Percentiles rank a stretch among this genome's conserved stretches.
These are phyloP conservation scores for Lactarius akahatsu DNA, from an alignment of 768 basidiomycete species.

Conservation along the genomic window DNA sequence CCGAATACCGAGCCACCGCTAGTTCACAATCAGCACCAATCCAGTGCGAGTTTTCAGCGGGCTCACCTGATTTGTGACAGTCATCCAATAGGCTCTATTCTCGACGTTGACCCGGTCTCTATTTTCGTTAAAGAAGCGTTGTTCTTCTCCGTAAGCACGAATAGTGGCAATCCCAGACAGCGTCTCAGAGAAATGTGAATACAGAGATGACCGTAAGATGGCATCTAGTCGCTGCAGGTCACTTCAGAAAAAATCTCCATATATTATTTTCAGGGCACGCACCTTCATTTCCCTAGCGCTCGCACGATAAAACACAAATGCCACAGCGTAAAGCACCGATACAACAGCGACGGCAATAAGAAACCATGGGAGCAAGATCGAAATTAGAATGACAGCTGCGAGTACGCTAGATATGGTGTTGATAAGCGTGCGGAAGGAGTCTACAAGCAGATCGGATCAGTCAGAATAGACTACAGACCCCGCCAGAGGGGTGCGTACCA, in stretches of 20 bases:
- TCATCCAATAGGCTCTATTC: constrained; percentile 88
- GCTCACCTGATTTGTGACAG: constrained; percentile 45
- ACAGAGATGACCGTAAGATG: constrained; percentile 80
- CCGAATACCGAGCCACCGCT: constrained; percentile 86
- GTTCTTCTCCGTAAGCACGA: constrained; percentile 78
- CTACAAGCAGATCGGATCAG: constrained; percentile 34
- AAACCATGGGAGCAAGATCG: constrained; percentile 81
- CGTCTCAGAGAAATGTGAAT: constrained; percentile 91
- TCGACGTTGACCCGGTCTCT: constrained; percentile 75
- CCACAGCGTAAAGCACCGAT: constrained; percentile 61
- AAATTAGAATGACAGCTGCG: constrained; percentile 76
- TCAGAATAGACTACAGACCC: constrained; percentile 10
- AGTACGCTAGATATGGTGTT: constrained; percentile 62
- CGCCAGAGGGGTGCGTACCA: constrained; percentile 37
- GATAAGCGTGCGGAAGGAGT: constrained; percentile 72
- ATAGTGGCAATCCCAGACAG: constrained; percentile 85
- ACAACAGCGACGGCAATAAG: constrained; percentile 68
- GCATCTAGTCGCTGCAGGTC: constrained; percentile 61
- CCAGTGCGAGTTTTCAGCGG: no score
- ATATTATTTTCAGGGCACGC: background rate
- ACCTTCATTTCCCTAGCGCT: constrained; percentile 86
- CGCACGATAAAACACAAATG: constrained; percentile 78
- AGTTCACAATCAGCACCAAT: constrained; percentile 49
- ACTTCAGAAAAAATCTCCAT: constrained; percentile 4
- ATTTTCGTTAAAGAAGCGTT: constrained; percentile 77